Percentiles rank a stretch among this genome's conserved stretches.
These are phyloP conservation scores for Aegle marmelos DNA, from an alignment of 345 rosid species.

Conservation along the genomic window DNA sequence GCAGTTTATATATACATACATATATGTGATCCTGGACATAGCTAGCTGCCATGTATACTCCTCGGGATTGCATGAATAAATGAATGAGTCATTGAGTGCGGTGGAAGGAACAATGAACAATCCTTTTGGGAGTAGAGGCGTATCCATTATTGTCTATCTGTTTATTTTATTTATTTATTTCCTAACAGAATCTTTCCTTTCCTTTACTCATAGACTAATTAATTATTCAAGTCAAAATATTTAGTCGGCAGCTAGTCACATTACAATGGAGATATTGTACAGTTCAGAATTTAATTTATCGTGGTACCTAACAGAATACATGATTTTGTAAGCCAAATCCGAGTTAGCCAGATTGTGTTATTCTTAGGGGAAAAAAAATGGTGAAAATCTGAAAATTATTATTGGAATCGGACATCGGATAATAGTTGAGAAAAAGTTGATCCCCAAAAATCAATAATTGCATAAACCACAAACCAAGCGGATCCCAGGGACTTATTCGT, in stretches of 20 bases:
- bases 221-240: background rate
- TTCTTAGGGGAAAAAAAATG: no score
- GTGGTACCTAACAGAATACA: background rate
- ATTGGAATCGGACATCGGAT: background rate
- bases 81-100: background rate
- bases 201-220: background rate
- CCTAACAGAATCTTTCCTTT: conserved; percentile 9
- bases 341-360: background rate
- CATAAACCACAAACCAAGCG: background rate
- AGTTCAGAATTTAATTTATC: background rate
- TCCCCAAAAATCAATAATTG: background rate
- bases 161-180: background rate
- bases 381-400: background rate
- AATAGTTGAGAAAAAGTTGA: background rate
- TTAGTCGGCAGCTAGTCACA: conserved; percentile 3
- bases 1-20: background rate
- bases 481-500: background rate
- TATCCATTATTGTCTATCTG: background rate
- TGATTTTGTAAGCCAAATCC: background rate
- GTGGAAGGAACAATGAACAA: conserved; percentile 1
- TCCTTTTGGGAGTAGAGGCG: background rate
- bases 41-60: background rate
- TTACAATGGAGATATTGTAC: background rate
- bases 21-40: no score
- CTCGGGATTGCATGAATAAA: background rate